These are phyloP conservation scores for Glonium stellatum DNA, from an alignment of 495 filamentous ascomycete genomes.

Conservation along the genomic window DNA sequence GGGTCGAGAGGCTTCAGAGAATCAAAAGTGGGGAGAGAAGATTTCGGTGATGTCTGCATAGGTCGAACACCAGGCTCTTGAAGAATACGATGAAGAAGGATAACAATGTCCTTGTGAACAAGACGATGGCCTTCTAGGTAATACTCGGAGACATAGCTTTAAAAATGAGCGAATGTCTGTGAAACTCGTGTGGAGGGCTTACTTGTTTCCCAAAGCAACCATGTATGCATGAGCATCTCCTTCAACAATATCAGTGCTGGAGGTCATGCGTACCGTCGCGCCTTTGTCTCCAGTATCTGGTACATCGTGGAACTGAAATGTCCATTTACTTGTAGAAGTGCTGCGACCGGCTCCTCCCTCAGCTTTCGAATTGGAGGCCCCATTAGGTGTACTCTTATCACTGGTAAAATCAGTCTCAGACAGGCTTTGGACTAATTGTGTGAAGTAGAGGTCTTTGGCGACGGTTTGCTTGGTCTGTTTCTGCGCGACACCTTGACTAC, in stretches of 20 bases:
- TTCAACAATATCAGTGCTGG: slow-evolving; percentile 32
- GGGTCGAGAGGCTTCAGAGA: slow-evolving; percentile 32
- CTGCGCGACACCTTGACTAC: slow-evolving; percentile 28
- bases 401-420: slow-evolving; percentile 30
- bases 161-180: slow-evolving; percentile 12
- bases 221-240: slow-evolving; percentile 41
- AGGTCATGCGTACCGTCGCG: slow-evolving; percentile 34
- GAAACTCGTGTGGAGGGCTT: slow-evolving; percentile 13
- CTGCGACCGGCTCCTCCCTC: neutral
- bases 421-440: slow-evolving; percentile 35
- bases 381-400: slow-evolving; percentile 1
- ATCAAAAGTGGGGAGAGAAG: slow-evolving; percentile 39
- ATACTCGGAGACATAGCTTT: slow-evolving; percentile 41
- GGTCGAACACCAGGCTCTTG: slow-evolving; percentile 15
- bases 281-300: slow-evolving; percentile 40
- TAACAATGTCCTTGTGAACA: slow-evolving; percentile 41
- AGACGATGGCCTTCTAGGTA: slow-evolving; percentile 39
- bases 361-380: neutral
- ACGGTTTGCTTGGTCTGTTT: slow-evolving; percentile 20
- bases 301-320: slow-evolving; percentile 39
- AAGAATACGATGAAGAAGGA: slow-evolving; percentile 36
- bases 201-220: slow-evolving; percentile 40
- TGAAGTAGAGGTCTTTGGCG: slow-evolving; percentile 37
- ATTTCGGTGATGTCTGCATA: slow-evolving; percentile 29
- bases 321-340: slow-evolving; percentile 28